These are phyloP conservation scores for Beauveria sp. DNA, from an alignment of 2,329 filamentous ascomycete species.

Conservation along the genomic window DNA sequence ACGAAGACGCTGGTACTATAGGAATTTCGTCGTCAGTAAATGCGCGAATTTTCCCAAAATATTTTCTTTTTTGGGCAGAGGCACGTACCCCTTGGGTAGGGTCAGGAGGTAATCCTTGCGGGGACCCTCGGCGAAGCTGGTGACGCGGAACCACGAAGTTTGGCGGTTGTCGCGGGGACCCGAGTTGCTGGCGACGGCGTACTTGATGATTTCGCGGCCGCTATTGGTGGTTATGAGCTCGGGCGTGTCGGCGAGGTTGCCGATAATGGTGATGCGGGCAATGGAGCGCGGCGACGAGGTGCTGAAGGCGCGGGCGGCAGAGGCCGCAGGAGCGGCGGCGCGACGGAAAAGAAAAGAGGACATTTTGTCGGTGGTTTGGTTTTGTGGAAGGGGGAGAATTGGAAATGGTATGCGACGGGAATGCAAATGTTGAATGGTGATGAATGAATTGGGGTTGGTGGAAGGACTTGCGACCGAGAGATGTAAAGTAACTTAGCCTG, in stretches of 20 bases:
- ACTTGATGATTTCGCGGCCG: constrained; percentile 69
- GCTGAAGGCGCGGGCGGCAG: constrained; percentile 64
- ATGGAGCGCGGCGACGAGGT: constrained; percentile 56
- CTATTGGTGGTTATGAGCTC: constrained; percentile 64
- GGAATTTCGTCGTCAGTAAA: not conserved
- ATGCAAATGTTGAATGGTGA: constrained; percentile 1
- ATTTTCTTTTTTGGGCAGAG: not conserved
- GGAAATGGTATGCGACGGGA: not conserved
- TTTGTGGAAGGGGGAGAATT: not conserved
- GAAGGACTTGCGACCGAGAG: not conserved
- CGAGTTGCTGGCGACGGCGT: constrained; percentile 62
- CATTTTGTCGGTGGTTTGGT: constrained; percentile 22
- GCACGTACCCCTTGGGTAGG: constrained; percentile 76
- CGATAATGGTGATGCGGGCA: constrained; percentile 79
- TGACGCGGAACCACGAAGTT: constrained; percentile 80
- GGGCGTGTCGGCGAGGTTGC: constrained; percentile 72
- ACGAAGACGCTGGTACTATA: constrained; percentile 69
- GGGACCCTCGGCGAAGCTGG: constrained; percentile 64
- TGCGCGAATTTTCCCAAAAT: not conserved
- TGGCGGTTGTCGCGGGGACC: constrained; percentile 63
- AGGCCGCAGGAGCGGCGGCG: constrained; percentile 39
- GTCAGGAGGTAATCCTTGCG: constrained; percentile 64
- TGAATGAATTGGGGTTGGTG: not conserved
- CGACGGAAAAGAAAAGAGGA: constrained; percentile 46
- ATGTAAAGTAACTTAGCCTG: not conserved